Evolutionary conservation across 441 rosid genomes (phyloP), one percentile per base, ranked within the genome.

Genomic region (Capsella rubella): DNA sequence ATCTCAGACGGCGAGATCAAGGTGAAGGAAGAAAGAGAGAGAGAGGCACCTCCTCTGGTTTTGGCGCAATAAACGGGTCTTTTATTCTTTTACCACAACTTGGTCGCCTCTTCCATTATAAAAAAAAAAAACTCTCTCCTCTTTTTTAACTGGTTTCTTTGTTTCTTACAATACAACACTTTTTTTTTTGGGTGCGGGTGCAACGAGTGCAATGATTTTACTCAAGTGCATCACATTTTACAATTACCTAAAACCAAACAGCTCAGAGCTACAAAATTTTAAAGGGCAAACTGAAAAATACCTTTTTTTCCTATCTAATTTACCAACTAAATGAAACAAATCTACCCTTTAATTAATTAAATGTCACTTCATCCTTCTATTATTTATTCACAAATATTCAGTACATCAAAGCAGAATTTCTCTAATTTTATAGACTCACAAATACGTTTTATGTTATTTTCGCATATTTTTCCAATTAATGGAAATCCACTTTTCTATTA

Each of bases 41-140:
- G 32, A 45, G 21, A 50, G 45, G 34, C 35, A 78, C 37, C 39
- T 35, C 67, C 87, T 86, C 81, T 83, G 83, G 75, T 77, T 77
- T 77, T 77, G 80, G 77, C 80, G 80, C 73, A 66, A 77, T 42
- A 43, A 58, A 45, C 77, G 80, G 69, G 59, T 72, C 65, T 65
- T 8, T 39, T 46, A 7, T 28, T 63, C 37, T 51, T 55, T 60
- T 39, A 60, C 77, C 80, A 65, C 73, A 66, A 66, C 73, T 77
- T 72, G 64, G 69, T 77, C 77, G 57, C 40, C 58, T 64, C 71
- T 53, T 56, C 80, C 51, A 15, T 18, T 37, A 21, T 21, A 21
- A 21, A 21, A 21, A 21, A 21, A 21, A 21, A 21, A 7, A 40
- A 13, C 59, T 58, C 39, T 51, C 16, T 32, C 7, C 5, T 15